Conservation (phyloP, 2,329 filamentous ascomycete species). For the Volutella citrinella region DNA sequence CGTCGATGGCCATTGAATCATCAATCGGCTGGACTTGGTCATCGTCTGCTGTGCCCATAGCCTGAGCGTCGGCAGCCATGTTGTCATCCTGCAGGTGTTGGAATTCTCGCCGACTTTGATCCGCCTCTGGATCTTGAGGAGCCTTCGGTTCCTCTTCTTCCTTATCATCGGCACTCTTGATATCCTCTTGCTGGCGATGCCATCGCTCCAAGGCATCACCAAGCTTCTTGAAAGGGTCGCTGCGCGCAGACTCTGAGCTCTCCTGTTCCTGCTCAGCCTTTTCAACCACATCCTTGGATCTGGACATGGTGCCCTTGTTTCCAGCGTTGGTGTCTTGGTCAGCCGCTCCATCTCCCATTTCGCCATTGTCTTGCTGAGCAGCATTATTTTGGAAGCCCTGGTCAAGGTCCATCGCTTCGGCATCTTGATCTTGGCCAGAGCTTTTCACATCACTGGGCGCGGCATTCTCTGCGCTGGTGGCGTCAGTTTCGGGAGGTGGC, state of each 20-base stretch:
- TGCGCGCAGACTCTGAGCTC: conserved; percentile 41
- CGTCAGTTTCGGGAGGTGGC: conserved; percentile 44
- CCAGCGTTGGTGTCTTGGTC: conserved; percentile 62
- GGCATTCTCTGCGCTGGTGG: conserved; percentile 57
- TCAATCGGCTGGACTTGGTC: conserved; percentile 85
- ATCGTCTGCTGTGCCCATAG: conserved; percentile 81
- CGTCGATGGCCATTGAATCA: conserved; percentile 82
- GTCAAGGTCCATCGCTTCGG: conserved; percentile 60
- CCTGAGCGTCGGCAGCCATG: conserved; percentile 80
- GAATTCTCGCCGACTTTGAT: conserved; percentile 75
- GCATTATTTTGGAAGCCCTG: conserved; percentile 58
- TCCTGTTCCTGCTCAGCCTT: conserved; percentile 43
- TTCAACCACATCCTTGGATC: conserved; percentile 47
- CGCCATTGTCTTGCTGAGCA: conserved; percentile 64
- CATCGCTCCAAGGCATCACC: conserved; percentile 90
- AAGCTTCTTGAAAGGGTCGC: conserved; percentile 86
- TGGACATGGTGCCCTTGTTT: conserved; percentile 57
- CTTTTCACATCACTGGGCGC: conserved; percentile 63
- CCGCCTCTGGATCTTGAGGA: conserved; percentile 48
- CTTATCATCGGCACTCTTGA: conserved; percentile 56
- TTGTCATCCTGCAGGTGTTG: conserved; percentile 89
- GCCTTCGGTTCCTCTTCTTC: conserved; percentile 32
- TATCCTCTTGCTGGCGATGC: conserved; percentile 85
- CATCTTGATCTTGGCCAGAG: conserved; percentile 63
- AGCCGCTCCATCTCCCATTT: conserved; percentile 61